Conservation (phyloP, 2,329 filamentous ascomycete species). For the Polytolypa hystricis region DNA sequence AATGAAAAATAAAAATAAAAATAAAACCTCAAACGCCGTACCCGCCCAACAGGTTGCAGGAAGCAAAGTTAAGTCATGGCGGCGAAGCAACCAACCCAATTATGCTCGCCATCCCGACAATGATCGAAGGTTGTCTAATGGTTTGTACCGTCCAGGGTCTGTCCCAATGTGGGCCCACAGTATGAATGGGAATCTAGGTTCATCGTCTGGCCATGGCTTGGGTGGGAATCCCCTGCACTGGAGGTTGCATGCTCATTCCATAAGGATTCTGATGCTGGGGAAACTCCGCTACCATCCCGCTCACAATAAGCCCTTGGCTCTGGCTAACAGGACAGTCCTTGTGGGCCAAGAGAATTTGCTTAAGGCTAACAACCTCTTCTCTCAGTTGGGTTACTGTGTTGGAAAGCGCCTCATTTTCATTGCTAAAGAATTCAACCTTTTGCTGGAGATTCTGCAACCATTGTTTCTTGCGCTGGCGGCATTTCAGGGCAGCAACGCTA, state of each 20-base stretch:
- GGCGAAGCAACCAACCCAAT: no score
- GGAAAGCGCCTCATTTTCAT: conserved; percentile 79
- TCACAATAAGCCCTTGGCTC: conserved; percentile 55
- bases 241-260: conserved; percentile 32
- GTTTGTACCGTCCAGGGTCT: no score
- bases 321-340: conserved; percentile 93
- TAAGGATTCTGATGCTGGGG: conserved; percentile 31
- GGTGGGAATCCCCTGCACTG: conserved; percentile 22
- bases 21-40: not conserved
- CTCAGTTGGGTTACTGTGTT: conserved; percentile 72
- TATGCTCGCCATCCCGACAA: no score
- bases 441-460: conserved; percentile 91
- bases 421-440: conserved; percentile 87
- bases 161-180: no score
- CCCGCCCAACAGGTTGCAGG: not conserved
- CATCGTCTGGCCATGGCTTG: conserved; percentile 26
- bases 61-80: no score
- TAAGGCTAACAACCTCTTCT: conserved; percentile 90
- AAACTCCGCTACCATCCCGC: conserved; percentile 29
- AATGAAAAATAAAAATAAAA: conserved; percentile 12
- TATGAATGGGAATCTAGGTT: conserved; percentile 9
- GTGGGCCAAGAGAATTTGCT: conserved; percentile 83
- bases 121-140: no score
- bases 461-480: conserved; percentile 95
- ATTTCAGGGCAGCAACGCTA: conserved; percentile 92